Conservation (phyloP, 352 stramenopile genomes). For the Thalassiosira livingstoniorum region DNA sequence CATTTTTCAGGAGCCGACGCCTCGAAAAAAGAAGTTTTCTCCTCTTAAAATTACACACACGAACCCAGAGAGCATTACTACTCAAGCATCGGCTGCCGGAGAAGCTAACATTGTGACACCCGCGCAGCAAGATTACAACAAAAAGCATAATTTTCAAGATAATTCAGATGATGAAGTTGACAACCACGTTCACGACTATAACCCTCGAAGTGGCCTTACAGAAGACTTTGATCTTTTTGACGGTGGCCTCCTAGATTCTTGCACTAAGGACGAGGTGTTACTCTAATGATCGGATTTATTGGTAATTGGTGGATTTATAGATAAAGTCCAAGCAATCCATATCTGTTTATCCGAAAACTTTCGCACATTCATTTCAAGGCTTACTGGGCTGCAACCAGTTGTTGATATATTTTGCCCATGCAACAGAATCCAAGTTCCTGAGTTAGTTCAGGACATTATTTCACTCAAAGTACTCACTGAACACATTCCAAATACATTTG, state of each 20-base stretch:
- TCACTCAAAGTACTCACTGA: too few species aligned
- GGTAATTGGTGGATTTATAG: too few species aligned
- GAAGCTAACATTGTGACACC: neutral
- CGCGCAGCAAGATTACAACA: neutral
- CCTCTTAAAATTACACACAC: neutral
- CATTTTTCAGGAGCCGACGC: neutral
- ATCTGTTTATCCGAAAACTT: too few species aligned
- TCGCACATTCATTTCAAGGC: too few species aligned
- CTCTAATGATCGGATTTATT: too few species aligned
- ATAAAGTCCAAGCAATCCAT: too few species aligned
- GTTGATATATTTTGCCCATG: too few species aligned
- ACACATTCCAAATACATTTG: too few species aligned
- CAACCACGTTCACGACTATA: conserved; percentile 30
- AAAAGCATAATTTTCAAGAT: conserved; percentile 1
- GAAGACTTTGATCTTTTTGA: conserved; percentile 61
- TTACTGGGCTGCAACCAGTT: too few species aligned
- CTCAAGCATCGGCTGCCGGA: neutral
- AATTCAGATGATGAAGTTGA: conserved; percentile 14
- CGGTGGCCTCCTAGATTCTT: conserved; percentile 35
- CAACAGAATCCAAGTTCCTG: too few species aligned
- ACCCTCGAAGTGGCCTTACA: conserved; percentile 8
- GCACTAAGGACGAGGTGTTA: conserved; percentile 37
- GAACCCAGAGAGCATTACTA: neutral
- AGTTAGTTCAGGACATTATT: too few species aligned
- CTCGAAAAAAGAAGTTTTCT: neutral